Conservation (phyloP, 2,329 filamentous ascomycete genomes). For the Zasmidium citrigriseum region DNA sequence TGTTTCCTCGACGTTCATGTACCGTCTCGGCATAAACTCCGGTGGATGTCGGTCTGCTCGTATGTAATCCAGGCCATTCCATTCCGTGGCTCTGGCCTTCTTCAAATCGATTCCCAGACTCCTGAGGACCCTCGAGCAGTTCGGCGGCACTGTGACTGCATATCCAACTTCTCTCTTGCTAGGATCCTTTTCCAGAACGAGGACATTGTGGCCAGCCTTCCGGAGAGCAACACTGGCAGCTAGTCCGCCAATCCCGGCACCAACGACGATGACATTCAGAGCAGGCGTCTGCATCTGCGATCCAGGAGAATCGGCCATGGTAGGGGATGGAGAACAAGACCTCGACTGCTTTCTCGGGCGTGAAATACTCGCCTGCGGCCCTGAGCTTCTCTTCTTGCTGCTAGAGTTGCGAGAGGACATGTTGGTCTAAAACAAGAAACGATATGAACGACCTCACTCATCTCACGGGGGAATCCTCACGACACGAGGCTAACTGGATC, state of each 20-base stretch:
- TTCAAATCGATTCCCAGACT: background rate
- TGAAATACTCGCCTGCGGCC: background rate
- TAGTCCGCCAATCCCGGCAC: conserved; percentile 57
- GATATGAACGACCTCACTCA: no score
- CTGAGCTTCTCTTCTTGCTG: background rate
- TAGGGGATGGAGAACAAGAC: background rate
- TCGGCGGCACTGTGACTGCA: conserved; percentile 14
- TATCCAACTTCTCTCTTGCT: conserved; percentile 39
- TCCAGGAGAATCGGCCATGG: no score
- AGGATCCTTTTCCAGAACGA: conserved; percentile 55
- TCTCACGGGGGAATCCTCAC: background rate
- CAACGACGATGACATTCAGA: conserved; percentile 55
- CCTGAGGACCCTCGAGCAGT: conserved; percentile 12
- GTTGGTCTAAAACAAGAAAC: background rate
- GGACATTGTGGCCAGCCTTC: conserved; percentile 54
- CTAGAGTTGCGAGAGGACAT: background rate
- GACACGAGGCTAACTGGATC: background rate
- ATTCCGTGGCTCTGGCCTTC: background rate
- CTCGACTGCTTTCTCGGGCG: background rate
- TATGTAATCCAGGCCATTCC: background rate
- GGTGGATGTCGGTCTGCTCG: background rate
- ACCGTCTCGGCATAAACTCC: background rate
- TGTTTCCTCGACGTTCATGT: background rate
- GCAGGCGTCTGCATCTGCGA: background rate
- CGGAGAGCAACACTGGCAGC: conserved; percentile 51